Evolutionary conservation across 306 rosid species (phyloP), one percentile per base, ranked within the genome.

Genomic region (Pyrus communis): DNA sequence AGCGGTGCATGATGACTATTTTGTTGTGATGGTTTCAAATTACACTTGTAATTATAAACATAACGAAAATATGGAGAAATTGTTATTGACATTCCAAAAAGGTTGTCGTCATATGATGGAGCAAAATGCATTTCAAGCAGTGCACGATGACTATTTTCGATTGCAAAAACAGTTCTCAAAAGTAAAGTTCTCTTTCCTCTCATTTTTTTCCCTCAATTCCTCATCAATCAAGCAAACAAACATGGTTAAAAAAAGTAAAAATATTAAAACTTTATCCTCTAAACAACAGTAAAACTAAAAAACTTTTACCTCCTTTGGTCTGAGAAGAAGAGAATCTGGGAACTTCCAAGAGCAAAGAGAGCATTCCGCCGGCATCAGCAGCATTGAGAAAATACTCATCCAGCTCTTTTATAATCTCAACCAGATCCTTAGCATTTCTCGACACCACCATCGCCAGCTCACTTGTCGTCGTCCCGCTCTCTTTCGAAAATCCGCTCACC

Each of bases 321-420:
- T 85, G 88, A 80, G 35, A 33, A 30, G 82, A 71, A 71, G 93
- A 86, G 71, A 89, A 88, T 13, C 80, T 81, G 30, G 98, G 95
- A 78, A 90, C 96, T 82, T 95, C 93, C 76, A 95, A 85, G 33
- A 95, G 89, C 58, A 40, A 64, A 4, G 96, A 93, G 58, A 91
- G 91, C 27, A 82, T 90, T 19, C 87, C 81, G 38, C 97, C 97
- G 77, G 97, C 90, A 58, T 95, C 96, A 58, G 97, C 96, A 42
- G 98, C 98, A 71, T 79, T 89, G 73, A 95, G 90, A 83, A 92
- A 90, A 74, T 95, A 95, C 69, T 90, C 97, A 76, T 95, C 97
- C 71, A 95, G 96, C 84, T 95, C 97, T 83, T 91, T 95, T 14
- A 90, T 86, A 73, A 95, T 88, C 81, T 87, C 97, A 67, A 87